Percentiles rank a stretch among this genome's conserved stretches.
Conservation (phyloP, 805 yeast genomes). For the Debaryomyces hansenii region DNA sequence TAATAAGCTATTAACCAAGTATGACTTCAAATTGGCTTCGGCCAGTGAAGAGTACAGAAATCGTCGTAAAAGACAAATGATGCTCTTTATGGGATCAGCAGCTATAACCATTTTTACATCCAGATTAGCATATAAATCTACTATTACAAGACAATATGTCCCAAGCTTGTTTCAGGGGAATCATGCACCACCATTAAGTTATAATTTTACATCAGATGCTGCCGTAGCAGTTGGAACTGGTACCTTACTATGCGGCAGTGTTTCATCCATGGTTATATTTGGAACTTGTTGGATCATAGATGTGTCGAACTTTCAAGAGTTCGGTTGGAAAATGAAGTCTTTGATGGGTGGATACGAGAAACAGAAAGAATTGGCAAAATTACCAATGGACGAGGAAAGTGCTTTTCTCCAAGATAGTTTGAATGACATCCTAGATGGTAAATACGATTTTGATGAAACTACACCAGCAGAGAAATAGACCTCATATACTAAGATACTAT, state of each 20-base stretch:
- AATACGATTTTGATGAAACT: conserved; percentile 29
- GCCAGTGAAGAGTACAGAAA: conserved; percentile 52
- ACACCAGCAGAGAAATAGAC: neutral
- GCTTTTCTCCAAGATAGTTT: conserved; percentile 55
- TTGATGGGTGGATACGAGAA: conserved; percentile 68
- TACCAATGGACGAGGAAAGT: conserved; percentile 58
- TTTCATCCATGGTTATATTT: conserved; percentile 68
- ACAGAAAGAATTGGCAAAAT: conserved; percentile 42
- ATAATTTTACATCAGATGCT: conserved; percentile 79
- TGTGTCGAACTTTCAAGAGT: conserved; percentile 66
- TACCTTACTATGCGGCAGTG: conserved; percentile 68
- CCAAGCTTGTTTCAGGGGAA: conserved; percentile 83
- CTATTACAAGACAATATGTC: conserved; percentile 66
- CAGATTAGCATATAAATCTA: conserved; percentile 72
- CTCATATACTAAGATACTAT: neutral
- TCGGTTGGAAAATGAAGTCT: conserved; percentile 65
- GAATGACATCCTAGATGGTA: conserved; percentile 50
- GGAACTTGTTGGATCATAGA: conserved; percentile 83
- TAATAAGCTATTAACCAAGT: conserved; percentile 5
- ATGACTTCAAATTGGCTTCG: conserved; percentile 29
- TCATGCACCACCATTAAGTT: conserved; percentile 76
- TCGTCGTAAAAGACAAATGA: conserved; percentile 71
- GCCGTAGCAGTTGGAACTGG: conserved; percentile 83
- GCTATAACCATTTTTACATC: conserved; percentile 70
- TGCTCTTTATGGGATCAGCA: conserved; percentile 70